These are phyloP conservation scores for Actinomucor elegans DNA, from an alignment of 371 early-diverging fungal species.

Conservation along the genomic window DNA sequence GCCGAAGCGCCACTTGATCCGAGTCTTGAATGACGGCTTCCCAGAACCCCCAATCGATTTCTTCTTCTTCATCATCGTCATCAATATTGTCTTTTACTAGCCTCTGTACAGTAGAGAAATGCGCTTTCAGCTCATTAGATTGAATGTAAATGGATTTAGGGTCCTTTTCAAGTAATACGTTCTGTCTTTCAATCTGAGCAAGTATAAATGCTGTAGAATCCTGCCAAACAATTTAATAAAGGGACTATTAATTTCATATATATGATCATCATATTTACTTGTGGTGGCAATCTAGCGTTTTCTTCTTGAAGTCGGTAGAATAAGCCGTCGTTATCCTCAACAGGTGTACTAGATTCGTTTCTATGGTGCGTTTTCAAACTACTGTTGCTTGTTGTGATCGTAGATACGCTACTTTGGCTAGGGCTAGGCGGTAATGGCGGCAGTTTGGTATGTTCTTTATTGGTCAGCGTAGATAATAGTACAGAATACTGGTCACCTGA, in stretches of 20 bases:
- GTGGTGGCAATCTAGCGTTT: slow-evolving; percentile 40
- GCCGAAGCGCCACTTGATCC: slow-evolving; percentile 54
- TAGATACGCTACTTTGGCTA: too few species aligned
- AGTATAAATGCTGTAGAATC: slow-evolving; percentile 56
- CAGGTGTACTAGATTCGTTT: too few species aligned
- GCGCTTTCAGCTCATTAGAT: slow-evolving; percentile 52
- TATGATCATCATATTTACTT: slow-evolving; percentile 25
- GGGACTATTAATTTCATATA: background rate
- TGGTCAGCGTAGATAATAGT: too few species aligned
- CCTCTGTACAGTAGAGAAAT: slow-evolving; percentile 48
- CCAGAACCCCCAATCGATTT: slow-evolving; percentile 92
- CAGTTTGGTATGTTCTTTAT: too few species aligned
- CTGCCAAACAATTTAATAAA: slow-evolving; percentile 18
- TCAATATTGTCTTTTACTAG: slow-evolving; percentile 33
- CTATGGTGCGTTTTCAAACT: too few species aligned
- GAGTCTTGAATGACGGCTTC: slow-evolving; percentile 85
- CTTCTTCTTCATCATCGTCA: slow-evolving; percentile 26
- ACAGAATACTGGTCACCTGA: too few species aligned
- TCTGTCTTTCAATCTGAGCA: slow-evolving; percentile 62
- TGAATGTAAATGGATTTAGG: slow-evolving; percentile 57
- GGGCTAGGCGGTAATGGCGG: too few species aligned
- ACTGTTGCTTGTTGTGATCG: background rate
- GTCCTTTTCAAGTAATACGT: slow-evolving; percentile 53
- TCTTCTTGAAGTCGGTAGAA: slow-evolving; percentile 33
- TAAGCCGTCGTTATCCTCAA: slow-evolving; percentile 7